phyloP scores from a whole-genome alignment of 495 filamentous ascomycete species.

The Neurospora sp. region DNA sequence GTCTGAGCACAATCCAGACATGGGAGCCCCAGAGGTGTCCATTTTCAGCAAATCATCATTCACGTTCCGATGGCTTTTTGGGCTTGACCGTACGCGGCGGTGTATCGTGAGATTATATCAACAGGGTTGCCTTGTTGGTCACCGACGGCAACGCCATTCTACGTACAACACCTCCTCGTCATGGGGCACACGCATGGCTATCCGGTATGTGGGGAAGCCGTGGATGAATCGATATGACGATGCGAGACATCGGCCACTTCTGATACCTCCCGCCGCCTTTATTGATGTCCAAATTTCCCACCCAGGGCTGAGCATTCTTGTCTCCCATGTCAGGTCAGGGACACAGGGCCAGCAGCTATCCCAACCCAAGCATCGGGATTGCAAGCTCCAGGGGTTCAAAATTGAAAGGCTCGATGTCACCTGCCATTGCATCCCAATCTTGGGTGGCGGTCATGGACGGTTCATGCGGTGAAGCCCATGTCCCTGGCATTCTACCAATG shows the following conservation, averaged over 20 bases:
- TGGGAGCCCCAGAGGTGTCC: neutral
- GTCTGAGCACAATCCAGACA: constrained; percentile 10
- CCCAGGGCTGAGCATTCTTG: neutral
- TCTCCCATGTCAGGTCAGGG: neutral
- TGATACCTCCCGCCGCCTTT: neutral
- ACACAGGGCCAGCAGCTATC: neutral
- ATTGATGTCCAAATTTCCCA: neutral
- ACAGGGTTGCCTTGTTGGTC: neutral
- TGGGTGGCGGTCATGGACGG: neutral
- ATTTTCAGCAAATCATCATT: neutral
- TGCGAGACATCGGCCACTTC: neutral
- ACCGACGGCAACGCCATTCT: neutral
- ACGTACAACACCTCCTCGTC: neutral
- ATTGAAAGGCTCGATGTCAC: neutral
- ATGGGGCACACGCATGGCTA: neutral
- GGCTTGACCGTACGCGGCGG: neutral
- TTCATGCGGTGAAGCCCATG: neutral
- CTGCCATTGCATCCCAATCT: neutral
- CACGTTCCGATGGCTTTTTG: neutral
- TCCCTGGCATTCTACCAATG: neutral
- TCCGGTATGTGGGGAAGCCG: neutral
- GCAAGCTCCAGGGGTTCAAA: neutral
- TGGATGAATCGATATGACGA: neutral
- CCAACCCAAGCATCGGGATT: neutral
- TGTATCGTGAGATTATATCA: neutral